Evolutionary conservation across 805 yeast species (phyloP).

Genomic region (Candida quercuum): DNA sequence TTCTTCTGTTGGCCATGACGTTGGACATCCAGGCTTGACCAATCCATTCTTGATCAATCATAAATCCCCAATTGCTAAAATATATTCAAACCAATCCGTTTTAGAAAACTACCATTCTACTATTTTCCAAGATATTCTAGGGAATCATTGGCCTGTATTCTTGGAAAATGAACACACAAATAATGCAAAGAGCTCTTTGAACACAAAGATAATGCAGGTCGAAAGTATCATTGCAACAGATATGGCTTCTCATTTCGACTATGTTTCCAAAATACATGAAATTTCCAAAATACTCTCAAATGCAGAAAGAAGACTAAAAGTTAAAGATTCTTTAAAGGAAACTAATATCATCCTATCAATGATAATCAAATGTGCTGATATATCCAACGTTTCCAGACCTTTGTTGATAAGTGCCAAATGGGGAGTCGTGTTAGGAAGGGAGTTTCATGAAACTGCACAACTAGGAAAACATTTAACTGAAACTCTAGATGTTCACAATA

Average conservation of each 20-base stretch:
- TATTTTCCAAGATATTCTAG: constrained; percentile 48
- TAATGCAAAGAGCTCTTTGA: constrained; percentile 10
- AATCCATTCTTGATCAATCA: constrained; percentile 60
- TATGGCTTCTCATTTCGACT: constrained; percentile 83
- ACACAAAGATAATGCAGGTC: constrained; percentile 24
- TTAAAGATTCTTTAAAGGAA: constrained; percentile 15
- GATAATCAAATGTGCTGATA: constrained; percentile 90
- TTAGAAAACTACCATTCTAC: constrained; percentile 80
- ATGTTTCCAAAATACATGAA: constrained; percentile 48
- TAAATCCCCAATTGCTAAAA: constrained; percentile 55
- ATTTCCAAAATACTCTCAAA: constrained; percentile 20
- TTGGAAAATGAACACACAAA: constrained; percentile 13
- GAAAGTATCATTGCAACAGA: constrained; percentile 75
- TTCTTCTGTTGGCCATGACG: constrained; percentile 91
- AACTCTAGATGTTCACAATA: constrained; percentile 19
- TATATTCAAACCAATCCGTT: constrained; percentile 62
- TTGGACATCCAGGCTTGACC: constrained; percentile 96
- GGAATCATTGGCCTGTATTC: constrained; percentile 46
- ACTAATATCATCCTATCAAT: constrained; percentile 52
- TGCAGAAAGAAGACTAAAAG: constrained; percentile 6
- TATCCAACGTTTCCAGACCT: constrained; percentile 87
- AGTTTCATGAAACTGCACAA: constrained; percentile 61
- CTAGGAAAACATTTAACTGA: constrained; percentile 37
- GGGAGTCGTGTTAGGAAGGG: constrained; percentile 78
- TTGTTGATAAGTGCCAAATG: constrained; percentile 72